These are phyloP conservation scores for Penicillium psychrofluorescens DNA, from an alignment of 495 filamentous ascomycete genomes.

Conservation along the genomic window DNA sequence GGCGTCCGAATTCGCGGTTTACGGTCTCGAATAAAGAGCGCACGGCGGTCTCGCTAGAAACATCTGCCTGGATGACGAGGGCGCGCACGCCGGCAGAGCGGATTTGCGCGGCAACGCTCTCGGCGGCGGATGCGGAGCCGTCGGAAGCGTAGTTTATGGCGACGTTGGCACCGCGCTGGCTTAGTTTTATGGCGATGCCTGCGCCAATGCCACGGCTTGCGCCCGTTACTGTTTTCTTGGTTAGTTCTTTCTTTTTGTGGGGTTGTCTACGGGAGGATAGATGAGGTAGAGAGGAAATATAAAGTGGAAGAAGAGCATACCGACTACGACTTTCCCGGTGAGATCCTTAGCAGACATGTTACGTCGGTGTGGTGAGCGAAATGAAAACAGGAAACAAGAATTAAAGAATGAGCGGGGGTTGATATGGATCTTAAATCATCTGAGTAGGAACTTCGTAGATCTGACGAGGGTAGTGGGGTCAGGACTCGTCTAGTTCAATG, in stretches of 20 bases:
- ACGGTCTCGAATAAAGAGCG: constrained; percentile 35
- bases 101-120: constrained; percentile 39
- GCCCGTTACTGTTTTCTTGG: constrained; percentile 17
- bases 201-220: constrained; percentile 34
- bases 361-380: too few relatives aligned
- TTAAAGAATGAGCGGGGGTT: too few relatives aligned
- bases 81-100: constrained; percentile 33
- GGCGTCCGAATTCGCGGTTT: constrained; percentile 28
- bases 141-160: constrained; percentile 30
- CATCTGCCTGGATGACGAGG: constrained; percentile 45
- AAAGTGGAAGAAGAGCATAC: constrained; percentile 1
- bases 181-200: constrained; percentile 31
- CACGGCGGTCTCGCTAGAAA: constrained; percentile 38
- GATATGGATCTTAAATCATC: too few relatives aligned
- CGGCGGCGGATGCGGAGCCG: constrained; percentile 23
- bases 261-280: neutral
- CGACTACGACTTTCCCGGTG: constrained; percentile 19
- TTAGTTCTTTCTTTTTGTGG: neutral
- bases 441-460: too few relatives aligned
- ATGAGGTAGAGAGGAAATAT: neutral
- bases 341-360: constrained; percentile 12
- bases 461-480: too few relatives aligned
- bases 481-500: too few relatives aligned
- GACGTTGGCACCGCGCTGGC: constrained; percentile 32
- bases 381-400: too few relatives aligned